Conservation (phyloP, 306 rosid species). For the Prinsepia uniflora region DNA sequence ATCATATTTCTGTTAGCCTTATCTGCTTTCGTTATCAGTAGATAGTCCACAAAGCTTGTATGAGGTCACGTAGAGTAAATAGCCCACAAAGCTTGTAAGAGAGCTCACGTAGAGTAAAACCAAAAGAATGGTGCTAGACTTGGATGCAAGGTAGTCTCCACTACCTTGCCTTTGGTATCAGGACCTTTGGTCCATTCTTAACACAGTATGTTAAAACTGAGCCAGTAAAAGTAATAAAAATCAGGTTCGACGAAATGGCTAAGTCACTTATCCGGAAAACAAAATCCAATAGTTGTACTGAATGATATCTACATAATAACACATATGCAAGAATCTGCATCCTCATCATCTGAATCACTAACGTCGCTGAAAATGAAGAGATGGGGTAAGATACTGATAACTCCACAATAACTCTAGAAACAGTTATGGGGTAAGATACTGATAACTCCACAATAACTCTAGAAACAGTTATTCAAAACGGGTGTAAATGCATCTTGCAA, state of each 20-base stretch:
- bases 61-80: conserved; percentile 26
- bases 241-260: conserved; percentile 30
- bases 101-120: conserved; percentile 25
- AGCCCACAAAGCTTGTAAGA: conserved; percentile 20
- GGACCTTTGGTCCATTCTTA: conserved; percentile 34
- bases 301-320: conserved; percentile 60
- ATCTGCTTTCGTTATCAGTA: conserved; percentile 26
- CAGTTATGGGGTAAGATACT: conserved; percentile 16
- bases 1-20: conserved; percentile 26
- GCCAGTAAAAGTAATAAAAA: conserved; percentile 25
- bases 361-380: conserved; percentile 59
- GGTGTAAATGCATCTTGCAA: conserved; percentile 1
- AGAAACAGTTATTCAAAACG: background rate
- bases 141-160: conserved; percentile 27
- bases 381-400: conserved; percentile 24
- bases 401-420: background rate
- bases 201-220: conserved; percentile 20
- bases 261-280: conserved; percentile 39
- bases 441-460: background rate
- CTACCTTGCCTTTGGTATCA: conserved; percentile 21
- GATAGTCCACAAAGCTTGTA: conserved; percentile 19
- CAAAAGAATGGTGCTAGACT: conserved; percentile 31
- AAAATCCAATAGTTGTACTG: conserved; percentile 26
- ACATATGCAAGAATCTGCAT: conserved; percentile 73
- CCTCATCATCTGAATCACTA: conserved; percentile 77